Percentiles rank a stretch among this genome's conserved stretches.
Evolutionary conservation across 805 yeast genomes (phyloP).

Genomic region (Kodamaea nitidulidarum): DNA sequence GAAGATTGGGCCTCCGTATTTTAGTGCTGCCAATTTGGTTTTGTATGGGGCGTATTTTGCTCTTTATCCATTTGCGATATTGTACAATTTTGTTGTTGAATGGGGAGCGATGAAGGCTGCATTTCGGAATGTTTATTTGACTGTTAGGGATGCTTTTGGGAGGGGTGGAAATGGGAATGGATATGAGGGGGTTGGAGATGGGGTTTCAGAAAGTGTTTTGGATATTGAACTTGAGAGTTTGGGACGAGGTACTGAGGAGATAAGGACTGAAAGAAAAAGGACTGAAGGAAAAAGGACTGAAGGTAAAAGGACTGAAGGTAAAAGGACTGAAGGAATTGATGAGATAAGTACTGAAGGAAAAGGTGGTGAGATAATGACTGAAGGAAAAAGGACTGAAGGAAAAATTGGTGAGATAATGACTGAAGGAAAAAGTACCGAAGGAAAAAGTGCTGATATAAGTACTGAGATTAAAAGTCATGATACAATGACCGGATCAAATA

Average conservation of each 20-base stretch:
- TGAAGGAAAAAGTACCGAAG: too few relatives aligned
- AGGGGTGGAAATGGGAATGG: slow-evolving; percentile 10
- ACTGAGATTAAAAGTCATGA: neutral
- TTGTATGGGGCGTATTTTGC: slow-evolving; percentile 55
- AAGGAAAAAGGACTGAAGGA: too few relatives aligned
- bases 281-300: neutral
- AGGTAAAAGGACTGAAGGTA: too few relatives aligned
- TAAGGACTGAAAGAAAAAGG: neutral
- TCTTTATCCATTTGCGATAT: slow-evolving; percentile 52
- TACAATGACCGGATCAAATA: too few relatives aligned
- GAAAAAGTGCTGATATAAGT: neutral
- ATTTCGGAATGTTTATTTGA: slow-evolving; percentile 30
- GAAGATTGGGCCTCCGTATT: slow-evolving; percentile 62
- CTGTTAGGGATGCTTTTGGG: slow-evolving; percentile 26
- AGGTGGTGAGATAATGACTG: too few relatives aligned
- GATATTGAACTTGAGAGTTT: neutral
- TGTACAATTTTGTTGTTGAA: slow-evolving; percentile 46
- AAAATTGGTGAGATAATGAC: too few relatives aligned
- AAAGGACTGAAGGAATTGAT: neutral
- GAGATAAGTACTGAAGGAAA: too few relatives aligned
- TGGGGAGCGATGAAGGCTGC: slow-evolving; percentile 40
- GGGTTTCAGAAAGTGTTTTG: too few relatives aligned
- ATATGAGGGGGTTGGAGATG: slow-evolving; percentile 15
- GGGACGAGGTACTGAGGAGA: neutral
- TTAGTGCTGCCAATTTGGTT: slow-evolving; percentile 58